Conservation (phyloP, 2,329 filamentous ascomycete species). For the Truncatella angustata region DNA sequence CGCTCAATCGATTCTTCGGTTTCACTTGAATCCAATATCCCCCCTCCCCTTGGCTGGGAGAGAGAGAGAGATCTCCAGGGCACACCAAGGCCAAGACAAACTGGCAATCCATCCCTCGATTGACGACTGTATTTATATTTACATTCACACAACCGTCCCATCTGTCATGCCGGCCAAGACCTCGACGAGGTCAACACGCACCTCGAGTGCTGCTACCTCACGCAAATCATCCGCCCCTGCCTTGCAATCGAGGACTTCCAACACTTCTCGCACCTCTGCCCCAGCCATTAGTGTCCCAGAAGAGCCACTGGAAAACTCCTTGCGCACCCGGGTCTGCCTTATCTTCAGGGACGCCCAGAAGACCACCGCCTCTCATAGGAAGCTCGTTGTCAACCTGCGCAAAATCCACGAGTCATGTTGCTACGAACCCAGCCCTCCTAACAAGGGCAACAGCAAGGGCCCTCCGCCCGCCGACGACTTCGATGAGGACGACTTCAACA, state of each 20-base stretch:
- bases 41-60: no score
- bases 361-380: slow-evolving; percentile 85
- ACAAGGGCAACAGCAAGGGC: slow-evolving; percentile 46
- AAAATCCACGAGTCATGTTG: slow-evolving; percentile 88
- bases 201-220: slow-evolving; percentile 36
- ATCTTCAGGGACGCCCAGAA: slow-evolving; percentile 82
- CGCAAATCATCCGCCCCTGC: slow-evolving; percentile 38
- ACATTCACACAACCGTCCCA: not conserved
- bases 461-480: slow-evolving; percentile 69
- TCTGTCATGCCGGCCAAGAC: slow-evolving; percentile 48
- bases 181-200: slow-evolving; percentile 44
- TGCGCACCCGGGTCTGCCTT: slow-evolving; percentile 71
- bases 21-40: no score
- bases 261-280: slow-evolving; percentile 46
- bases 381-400: slow-evolving; percentile 80
- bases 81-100: no score
- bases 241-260: slow-evolving; percentile 40
- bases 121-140: no score
- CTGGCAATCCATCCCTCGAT: no score
- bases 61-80: no score
- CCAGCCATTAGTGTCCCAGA: slow-evolving; percentile 56
- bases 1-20: no score
- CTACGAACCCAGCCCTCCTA: slow-evolving; percentile 56
- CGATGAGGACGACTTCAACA: slow-evolving; percentile 83
- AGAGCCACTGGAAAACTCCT: slow-evolving; percentile 66